Conservation (phyloP, 2,329 filamentous ascomycete species). For the Pseudopyrenochaeta lycopersici region DNA sequence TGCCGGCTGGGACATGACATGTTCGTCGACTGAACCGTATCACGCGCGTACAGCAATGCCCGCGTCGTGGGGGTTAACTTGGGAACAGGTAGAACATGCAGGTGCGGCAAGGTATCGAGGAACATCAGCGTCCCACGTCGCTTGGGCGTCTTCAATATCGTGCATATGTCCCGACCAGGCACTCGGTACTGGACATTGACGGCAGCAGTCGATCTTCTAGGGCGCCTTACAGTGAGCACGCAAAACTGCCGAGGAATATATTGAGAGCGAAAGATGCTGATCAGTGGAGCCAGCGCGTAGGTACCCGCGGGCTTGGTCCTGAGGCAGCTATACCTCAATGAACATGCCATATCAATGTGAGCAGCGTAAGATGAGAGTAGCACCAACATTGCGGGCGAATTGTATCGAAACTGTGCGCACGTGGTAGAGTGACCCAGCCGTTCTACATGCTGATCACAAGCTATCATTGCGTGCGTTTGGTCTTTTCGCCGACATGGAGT, state of each 20-base stretch:
- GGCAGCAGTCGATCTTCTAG: conserved; percentile 11
- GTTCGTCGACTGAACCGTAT: conserved; percentile 9
- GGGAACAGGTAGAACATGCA: conserved; percentile 12
- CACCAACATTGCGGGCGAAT: neutral
- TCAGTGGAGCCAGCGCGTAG: conserved; percentile 16
- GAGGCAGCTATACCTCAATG: neutral
- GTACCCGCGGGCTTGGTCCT: conserved; percentile 17
- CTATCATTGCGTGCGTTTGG: neutral
- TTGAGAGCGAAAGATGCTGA: neutral
- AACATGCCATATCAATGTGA: conserved; percentile 1
- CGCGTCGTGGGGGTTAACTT: conserved; percentile 10
- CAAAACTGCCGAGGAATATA: conserved; percentile 18
- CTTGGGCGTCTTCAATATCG: conserved; percentile 8
- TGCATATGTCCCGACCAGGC: conserved; percentile 26
- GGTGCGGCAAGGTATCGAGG: neutral
- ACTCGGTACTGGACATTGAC: conserved; percentile 11
- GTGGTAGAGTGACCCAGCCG: neutral
- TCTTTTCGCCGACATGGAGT: too few relatives aligned
- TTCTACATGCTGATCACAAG: neutral
- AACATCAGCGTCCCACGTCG: conserved; percentile 8
- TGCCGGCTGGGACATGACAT: too few relatives aligned
- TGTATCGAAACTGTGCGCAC: too few relatives aligned
- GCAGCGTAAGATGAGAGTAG: neutral
- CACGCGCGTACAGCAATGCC: conserved; percentile 8
- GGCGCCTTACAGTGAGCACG: conserved; percentile 11